Evolutionary conservation across 2,329 filamentous ascomycete species (phyloP).

Genomic region (Aspergillus clavatus): DNA sequence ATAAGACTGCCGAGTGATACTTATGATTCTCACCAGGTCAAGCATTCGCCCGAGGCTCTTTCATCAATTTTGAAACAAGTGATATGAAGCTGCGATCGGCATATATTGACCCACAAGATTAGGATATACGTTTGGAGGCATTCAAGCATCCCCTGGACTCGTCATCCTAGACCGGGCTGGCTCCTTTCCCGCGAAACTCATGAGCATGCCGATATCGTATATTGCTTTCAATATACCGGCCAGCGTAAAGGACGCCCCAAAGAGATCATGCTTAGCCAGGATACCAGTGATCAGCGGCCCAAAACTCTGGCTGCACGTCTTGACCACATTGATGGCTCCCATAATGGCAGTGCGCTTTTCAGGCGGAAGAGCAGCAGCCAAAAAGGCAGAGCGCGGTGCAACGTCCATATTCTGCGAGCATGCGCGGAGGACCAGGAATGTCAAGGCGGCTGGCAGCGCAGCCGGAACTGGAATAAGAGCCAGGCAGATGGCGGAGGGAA

Average conservation of each 20-base stretch:
- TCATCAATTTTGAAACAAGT: no score
- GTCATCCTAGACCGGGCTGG: background rate
- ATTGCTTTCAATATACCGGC: slow-evolving; percentile 58
- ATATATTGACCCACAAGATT: no score
- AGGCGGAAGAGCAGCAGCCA: slow-evolving; percentile 60
- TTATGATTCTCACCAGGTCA: no score
- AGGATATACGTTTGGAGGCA: no score
- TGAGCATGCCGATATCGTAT: slow-evolving; percentile 57
- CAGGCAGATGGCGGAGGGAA: slow-evolving; percentile 64
- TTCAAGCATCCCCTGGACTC: background rate
- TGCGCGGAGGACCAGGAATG: slow-evolving; percentile 58
- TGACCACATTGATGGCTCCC: slow-evolving; percentile 65
- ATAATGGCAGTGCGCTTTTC: slow-evolving; percentile 67
- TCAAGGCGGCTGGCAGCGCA: slow-evolving; percentile 51
- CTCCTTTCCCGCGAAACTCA: slow-evolving; percentile 42
- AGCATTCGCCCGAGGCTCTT: no score
- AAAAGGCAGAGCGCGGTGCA: slow-evolving; percentile 64
- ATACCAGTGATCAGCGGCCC: slow-evolving; percentile 63
- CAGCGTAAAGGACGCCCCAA: slow-evolving; percentile 60
- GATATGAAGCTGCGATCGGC: no score
- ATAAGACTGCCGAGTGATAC: no score
- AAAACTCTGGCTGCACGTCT: slow-evolving; percentile 58
- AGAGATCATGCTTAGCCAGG: slow-evolving; percentile 51
- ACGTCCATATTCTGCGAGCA: slow-evolving; percentile 65
- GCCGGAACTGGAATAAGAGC: slow-evolving; percentile 57